These are phyloP conservation scores for Hirschfeldia incana DNA, from an alignment of 345 rosid species.

Conservation along the genomic window DNA sequence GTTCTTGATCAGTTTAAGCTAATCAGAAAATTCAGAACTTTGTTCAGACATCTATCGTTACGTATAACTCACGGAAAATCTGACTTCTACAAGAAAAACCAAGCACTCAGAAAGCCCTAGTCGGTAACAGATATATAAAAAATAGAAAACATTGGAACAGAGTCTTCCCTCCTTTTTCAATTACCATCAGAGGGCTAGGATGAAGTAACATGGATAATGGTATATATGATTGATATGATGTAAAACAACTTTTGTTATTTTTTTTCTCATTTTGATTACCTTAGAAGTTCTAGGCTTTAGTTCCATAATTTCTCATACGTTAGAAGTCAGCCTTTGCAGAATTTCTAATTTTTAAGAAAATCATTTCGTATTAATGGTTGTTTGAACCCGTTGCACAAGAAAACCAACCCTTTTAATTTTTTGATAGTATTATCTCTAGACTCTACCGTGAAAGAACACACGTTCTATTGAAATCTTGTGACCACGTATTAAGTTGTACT, in stretches of 20 bases:
- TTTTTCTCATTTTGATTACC: no score
- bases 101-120: no score
- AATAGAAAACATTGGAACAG: not conserved
- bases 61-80: not conserved
- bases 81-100: not conserved
- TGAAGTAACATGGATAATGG: not conserved
- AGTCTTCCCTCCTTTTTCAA: not conserved
- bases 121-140: no score
- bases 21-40: not conserved
- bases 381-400: no score
- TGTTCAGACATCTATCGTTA: not conserved
- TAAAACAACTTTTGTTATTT: not conserved
- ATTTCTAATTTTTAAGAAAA: no score
- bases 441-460: not conserved
- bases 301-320: no score
- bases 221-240: not conserved
- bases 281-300: no score
- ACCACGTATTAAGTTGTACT: not conserved
- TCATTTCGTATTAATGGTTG: no score
- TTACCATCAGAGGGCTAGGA: not conserved
- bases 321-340: no score
- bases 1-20: not conserved
- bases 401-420: no score
- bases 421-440: not conserved
- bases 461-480: not conserved